Conservation (phyloP, 192 early-diverging fungal genomes). For the Mortierella antarctica region DNA sequence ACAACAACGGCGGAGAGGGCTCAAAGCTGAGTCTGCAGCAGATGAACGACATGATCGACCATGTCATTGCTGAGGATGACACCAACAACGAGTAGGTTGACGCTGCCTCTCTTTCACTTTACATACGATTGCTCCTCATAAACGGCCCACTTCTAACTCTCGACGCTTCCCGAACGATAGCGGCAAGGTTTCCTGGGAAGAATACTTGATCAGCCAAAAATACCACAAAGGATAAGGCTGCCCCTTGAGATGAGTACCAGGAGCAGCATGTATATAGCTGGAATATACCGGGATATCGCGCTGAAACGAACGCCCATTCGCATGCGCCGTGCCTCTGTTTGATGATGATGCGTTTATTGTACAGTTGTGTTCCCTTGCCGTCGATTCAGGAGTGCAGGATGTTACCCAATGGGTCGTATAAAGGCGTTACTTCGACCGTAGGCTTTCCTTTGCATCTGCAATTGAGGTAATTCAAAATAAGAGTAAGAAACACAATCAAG, state of each 20-base stretch:
- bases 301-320: neutral
- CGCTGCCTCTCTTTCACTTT: neutral
- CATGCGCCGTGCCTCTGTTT: neutral
- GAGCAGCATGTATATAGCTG: neutral
- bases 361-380: neutral
- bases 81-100: conserved; percentile 72
- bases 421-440: conserved; percentile 42
- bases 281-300: neutral
- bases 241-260: neutral
- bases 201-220: conserved; percentile 62
- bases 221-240: conserved; percentile 53
- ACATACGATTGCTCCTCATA: neutral
- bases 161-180: conserved; percentile 20
- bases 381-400: conserved; percentile 6
- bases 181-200: conserved; percentile 67
- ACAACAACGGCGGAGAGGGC: conserved; percentile 28
- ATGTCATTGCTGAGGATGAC: conserved; percentile 81
- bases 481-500: too few species aligned
- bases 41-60: conserved; percentile 75
- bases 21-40: conserved; percentile 55
- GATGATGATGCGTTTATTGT: neutral
- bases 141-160: neutral
- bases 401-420: conserved; percentile 43
- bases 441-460: conserved; percentile 38
- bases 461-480: neutral